These are phyloP conservation scores for Stephania yunnanensis DNA, from an alignment of 164 flowering plant genomes.

Conservation along the genomic window DNA sequence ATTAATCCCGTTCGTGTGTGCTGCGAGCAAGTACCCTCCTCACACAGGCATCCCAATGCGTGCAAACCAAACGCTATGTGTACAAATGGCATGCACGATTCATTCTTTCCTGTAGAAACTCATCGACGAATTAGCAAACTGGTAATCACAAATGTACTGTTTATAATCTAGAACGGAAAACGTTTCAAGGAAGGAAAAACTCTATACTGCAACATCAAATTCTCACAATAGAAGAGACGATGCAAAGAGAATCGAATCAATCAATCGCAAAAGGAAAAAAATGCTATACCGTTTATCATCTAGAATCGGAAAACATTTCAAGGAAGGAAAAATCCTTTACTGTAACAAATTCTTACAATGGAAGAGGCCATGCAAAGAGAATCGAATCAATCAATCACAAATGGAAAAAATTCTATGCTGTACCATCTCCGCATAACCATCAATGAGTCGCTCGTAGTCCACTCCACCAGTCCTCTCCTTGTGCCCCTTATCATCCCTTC, in stretches of 20 bases:
- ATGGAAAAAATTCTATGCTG: conserved; percentile 5
- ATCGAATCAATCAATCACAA: background rate
- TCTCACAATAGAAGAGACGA: background rate
- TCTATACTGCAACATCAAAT: no score
- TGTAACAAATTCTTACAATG: no score
- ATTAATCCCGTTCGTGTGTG: no score
- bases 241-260: background rate
- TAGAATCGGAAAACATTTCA: background rate
- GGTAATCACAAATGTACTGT: no score
- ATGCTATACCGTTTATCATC: background rate
- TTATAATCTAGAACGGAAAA: background rate
- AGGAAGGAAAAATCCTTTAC: background rate
- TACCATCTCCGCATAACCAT: conserved; percentile 78
- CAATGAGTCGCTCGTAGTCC: conserved; percentile 54
- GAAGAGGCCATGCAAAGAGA: background rate
- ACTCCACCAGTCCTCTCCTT: conserved; percentile 30
- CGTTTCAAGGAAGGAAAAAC: background rate
- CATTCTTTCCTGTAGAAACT: no score
- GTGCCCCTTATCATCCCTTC: conserved; percentile 13
- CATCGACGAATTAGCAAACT: no score
- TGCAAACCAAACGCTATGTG: no score
- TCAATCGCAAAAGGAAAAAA: background rate
- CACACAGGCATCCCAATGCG: no score
- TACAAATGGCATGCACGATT: no score
- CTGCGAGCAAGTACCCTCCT: no score